A percentile compares a stretch with the other conserved stretches of the same genome.
Evolutionary conservation across 78 protist species (phyloP).

Genomic region (Dictyostelium brefeldianum): DNA sequence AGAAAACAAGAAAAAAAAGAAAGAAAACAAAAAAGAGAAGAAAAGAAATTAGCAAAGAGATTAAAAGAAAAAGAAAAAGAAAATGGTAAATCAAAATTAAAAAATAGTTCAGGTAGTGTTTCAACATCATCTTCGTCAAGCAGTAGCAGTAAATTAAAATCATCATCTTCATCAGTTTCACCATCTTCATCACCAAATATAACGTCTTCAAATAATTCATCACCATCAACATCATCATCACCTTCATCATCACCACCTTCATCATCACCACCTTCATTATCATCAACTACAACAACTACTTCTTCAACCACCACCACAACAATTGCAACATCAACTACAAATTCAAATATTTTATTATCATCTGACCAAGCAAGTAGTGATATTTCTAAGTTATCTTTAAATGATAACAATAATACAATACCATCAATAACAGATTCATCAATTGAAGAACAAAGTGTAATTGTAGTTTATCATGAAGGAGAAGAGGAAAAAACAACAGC

Average conservation of each 20-base stretch:
- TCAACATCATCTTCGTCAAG: constrained; percentile 20
- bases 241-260: background rate
- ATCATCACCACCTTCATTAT: background rate
- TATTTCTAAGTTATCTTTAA: constrained; percentile 39
- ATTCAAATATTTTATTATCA: background rate
- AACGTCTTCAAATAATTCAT: background rate
- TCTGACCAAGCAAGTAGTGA: constrained; percentile 27
- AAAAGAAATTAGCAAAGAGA: constrained; percentile 12
- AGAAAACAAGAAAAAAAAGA: constrained; percentile 59
- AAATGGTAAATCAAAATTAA: constrained; percentile 3
- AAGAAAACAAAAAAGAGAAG: constrained; percentile 65
- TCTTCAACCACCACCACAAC: background rate
- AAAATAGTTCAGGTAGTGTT: background rate
- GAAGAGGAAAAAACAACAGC: background rate
- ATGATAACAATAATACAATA: constrained; percentile 11
- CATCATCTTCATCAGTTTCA: constrained; percentile 1
- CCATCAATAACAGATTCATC: background rate
- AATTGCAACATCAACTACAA: background rate
- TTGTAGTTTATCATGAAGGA: constrained; percentile 11
- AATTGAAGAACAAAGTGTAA: constrained; percentile 18
- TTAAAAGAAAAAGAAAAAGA: constrained; percentile 17
- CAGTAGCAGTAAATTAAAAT: background rate
- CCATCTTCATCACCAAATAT: background rate
- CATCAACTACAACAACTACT: background rate
- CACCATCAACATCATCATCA: background rate